Evolutionary conservation across 257 asterid genomes (phyloP).

Genomic region (Sherardia arvensis): DNA sequence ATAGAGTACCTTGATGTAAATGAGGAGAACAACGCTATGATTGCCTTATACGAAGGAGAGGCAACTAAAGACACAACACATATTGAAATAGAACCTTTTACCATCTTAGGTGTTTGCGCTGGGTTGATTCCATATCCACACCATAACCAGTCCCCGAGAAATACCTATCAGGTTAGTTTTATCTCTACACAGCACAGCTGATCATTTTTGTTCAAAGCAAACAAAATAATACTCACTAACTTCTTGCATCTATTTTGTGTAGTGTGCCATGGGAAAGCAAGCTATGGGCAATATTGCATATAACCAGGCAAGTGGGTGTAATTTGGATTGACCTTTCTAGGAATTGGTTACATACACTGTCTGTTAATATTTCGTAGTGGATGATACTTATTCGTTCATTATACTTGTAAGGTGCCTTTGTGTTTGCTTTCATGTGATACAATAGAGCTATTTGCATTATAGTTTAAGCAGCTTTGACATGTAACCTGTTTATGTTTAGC

Average conservation of each 20-base stretch:
- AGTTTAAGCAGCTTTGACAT: not conserved
- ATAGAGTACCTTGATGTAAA: slow-evolving; percentile 96
- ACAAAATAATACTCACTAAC: slow-evolving; percentile 1
- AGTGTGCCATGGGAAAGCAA: slow-evolving; percentile 99
- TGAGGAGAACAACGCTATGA: slow-evolving; percentile 95
- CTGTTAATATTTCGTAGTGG: not conserved
- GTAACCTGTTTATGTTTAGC: not conserved
- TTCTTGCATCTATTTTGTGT: slow-evolving; percentile 18
- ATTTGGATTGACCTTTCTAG: not conserved
- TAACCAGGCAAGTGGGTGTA: slow-evolving; percentile 54
- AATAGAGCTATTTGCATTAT: not conserved
- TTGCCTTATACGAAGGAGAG: slow-evolving; percentile 78
- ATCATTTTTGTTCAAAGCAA: not conserved
- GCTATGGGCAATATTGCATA: slow-evolving; percentile 98
- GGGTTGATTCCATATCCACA: slow-evolving; percentile 99
- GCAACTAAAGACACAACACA: slow-evolving; percentile 76
- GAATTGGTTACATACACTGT: not conserved
- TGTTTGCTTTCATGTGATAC: not conserved
- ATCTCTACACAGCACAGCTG: not conserved
- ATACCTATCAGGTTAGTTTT: slow-evolving; percentile 80
- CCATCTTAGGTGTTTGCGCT: slow-evolving; percentile 82
- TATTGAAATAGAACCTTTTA: slow-evolving; percentile 94
- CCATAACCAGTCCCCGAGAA: slow-evolving; percentile 98
- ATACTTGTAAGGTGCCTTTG: not conserved
- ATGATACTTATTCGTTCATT: not conserved